These are phyloP conservation scores for Pleurotus tuoliensis DNA, from an alignment of 768 basidiomycete species.

Conservation along the genomic window DNA sequence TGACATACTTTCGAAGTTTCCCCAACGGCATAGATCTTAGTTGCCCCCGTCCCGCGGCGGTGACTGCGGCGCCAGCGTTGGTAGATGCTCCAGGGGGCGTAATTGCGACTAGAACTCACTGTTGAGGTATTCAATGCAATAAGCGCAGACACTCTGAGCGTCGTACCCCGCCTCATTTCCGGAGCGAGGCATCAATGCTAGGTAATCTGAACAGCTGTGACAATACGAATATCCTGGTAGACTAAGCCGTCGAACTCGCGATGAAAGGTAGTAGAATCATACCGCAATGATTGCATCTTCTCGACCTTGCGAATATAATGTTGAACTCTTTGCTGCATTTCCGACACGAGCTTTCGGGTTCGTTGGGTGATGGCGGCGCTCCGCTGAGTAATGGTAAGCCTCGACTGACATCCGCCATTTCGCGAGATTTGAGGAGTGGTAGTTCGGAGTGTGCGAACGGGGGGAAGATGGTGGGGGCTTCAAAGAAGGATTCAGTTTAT, in stretches of 20 bases:
- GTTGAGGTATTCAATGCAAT: constrained; percentile 65
- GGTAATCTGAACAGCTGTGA: constrained; percentile 68
- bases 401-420: constrained; percentile 22
- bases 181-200: constrained; percentile 70
- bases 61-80: constrained; percentile 42
- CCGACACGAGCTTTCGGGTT: constrained; percentile 43
- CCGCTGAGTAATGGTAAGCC: constrained; percentile 75
- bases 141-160: constrained; percentile 61
- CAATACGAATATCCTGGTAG: constrained; percentile 67
- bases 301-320: constrained; percentile 57
- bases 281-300: constrained; percentile 77
- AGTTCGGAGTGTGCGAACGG: not conserved
- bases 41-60: constrained; percentile 56
- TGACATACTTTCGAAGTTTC: constrained; percentile 66
- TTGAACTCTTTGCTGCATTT: constrained; percentile 76
- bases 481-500: constrained; percentile 3
- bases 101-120: constrained; percentile 37
- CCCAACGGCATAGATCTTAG: constrained; percentile 53
- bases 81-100: constrained; percentile 1
- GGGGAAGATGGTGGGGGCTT: not conserved
- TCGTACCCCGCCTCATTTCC: constrained; percentile 59
- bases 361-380: constrained; percentile 45
- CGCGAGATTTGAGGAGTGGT: not conserved
- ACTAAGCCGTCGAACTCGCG: too few species aligned
- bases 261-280: constrained; percentile 17